These are phyloP conservation scores for Leptographium lundbergii DNA, from an alignment of 2,329 filamentous ascomycete genomes.

Conservation along the genomic window DNA sequence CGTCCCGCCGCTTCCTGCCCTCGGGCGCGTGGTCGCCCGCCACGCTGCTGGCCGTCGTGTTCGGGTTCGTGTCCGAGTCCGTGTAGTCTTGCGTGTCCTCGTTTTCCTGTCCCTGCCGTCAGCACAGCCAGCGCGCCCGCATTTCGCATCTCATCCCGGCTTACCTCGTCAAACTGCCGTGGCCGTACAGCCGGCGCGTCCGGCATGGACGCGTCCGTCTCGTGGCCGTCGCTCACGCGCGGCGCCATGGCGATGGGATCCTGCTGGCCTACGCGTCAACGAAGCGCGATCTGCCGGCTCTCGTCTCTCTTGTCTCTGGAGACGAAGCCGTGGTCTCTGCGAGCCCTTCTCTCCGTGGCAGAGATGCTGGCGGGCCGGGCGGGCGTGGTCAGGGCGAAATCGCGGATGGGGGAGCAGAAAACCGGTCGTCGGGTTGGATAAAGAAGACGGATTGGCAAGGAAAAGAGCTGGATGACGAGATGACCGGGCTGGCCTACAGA, in stretches of 20 bases:
- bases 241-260: background rate
- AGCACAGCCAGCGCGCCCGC: background rate
- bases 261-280: background rate
- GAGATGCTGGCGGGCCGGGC: too few relatives aligned
- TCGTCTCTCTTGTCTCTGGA: background rate
- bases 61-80: conserved; percentile 54
- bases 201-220: conserved; percentile 51
- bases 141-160: background rate
- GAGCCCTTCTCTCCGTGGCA: too few relatives aligned
- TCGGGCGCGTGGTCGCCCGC: conserved; percentile 61
- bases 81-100: conserved; percentile 56
- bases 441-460: background rate
- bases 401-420: too few relatives aligned
- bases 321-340: too few relatives aligned
- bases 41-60: conserved; percentile 71
- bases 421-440: too few relatives aligned
- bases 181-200: conserved; percentile 39
- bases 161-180: conserved; percentile 23
- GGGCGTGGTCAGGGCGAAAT: too few relatives aligned
- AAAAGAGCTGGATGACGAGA: background rate
- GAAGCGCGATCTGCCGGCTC: background rate
- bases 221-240: conserved; percentile 30
- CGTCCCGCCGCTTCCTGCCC: conserved; percentile 73
- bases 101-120: conserved; percentile 33
- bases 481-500: background rate